Base-by-base conservation (phyloP, 225 moss, liverwort and hornwort genomes). In the Rhytidiadelphus loreus region DNA sequence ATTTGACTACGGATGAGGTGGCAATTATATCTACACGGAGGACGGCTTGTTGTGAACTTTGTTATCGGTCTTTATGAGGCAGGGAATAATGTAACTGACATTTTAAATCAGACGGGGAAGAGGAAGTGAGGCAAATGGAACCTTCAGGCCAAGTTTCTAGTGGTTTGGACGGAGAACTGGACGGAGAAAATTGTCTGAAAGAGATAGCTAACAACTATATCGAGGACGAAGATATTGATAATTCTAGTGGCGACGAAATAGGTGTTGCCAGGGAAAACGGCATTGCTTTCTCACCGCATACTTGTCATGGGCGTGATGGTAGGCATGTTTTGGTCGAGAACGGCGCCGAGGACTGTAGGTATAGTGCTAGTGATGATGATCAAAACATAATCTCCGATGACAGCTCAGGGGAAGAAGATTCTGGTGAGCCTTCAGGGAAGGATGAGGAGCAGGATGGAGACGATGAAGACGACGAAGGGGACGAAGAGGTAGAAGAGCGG, bases 121-220 rank as follows among this genome's bases (percentile, higher is more conserved):
- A 84, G 80, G 50, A 69, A 81, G 86, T 86, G 87, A 89, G 86
- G 86, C 83, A 48, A 33, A 94, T 94, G 94, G 90, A 92, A 84
- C 87, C 88, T 72, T 87, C 91, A 50, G 83, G 89, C 55, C 73
- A 78, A 82, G 82, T 80, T 66, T 65, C 88, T 69, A 87, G 88
- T 57, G 88, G 91, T 57, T 82, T 81, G 62, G 85, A 87, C 30
- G 89, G 73, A 56, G 87, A 79, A 89, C 81, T 81, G 65, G 92
- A 92, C 46, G 88, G 91, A 64, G 92, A 91, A 83, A 94, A 91
- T 62, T 91, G 90, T 80, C 56, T 94, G 86, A 91, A 90, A 82
- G 91, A 94, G 79, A 91, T 94, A 83, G 94, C 94, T 69, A 94
- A 92, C 89, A 94, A 94, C 75, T 94, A 94, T 48, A 91, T 94